Evolutionary conservation across 2,329 filamentous ascomycete genomes (phyloP).

Genomic region (Colletotrichum destructivum): DNA sequence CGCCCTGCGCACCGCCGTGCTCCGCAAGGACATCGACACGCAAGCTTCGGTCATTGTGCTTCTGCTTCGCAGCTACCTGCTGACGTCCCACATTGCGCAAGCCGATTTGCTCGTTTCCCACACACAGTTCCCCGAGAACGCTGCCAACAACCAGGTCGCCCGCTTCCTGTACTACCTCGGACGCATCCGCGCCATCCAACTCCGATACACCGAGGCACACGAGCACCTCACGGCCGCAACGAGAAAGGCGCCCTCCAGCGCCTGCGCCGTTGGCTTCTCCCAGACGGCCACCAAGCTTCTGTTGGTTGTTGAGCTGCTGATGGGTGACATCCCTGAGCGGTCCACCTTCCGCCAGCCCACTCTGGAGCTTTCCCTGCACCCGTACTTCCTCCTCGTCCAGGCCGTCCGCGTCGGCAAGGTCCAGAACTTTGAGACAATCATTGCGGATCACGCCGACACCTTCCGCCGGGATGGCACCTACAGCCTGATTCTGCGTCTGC

Average conservation of each 20-base stretch:
- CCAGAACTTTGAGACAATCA: conserved; percentile 90
- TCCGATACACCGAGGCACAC: conserved; percentile 97
- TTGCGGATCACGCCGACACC: conserved; percentile 83
- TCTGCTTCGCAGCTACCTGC: conserved; percentile 94
- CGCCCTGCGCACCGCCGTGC: conserved; percentile 92
- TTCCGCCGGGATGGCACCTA: conserved; percentile 97
- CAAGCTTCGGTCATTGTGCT: conserved; percentile 96
- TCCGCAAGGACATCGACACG: conserved; percentile 97
- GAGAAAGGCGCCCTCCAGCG: conserved; percentile 92
- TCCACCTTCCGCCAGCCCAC: conserved; percentile 92
- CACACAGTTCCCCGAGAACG: conserved; percentile 93
- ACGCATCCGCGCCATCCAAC: conserved; percentile 94
- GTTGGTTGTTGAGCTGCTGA: conserved; percentile 94
- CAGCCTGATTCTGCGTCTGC: conserved; percentile 91
- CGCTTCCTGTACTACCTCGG: conserved; percentile 98
- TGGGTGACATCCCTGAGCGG: conserved; percentile 98
- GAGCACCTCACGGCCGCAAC: conserved; percentile 94
- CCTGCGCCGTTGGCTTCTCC: conserved; percentile 92
- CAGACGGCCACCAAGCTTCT: conserved; percentile 97
- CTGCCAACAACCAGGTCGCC: conserved; percentile 98
- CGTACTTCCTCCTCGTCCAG: conserved; percentile 94
- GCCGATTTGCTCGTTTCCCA: conserved; percentile 96
- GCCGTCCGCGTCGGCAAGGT: conserved; percentile 97
- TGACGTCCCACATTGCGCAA: conserved; percentile 96
- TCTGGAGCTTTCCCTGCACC: conserved; percentile 89